Percentiles rank a stretch among this genome's conserved stretches.
Evolutionary conservation across 495 filamentous ascomycete genomes (phyloP).

Genomic region (Tuber indicum): DNA sequence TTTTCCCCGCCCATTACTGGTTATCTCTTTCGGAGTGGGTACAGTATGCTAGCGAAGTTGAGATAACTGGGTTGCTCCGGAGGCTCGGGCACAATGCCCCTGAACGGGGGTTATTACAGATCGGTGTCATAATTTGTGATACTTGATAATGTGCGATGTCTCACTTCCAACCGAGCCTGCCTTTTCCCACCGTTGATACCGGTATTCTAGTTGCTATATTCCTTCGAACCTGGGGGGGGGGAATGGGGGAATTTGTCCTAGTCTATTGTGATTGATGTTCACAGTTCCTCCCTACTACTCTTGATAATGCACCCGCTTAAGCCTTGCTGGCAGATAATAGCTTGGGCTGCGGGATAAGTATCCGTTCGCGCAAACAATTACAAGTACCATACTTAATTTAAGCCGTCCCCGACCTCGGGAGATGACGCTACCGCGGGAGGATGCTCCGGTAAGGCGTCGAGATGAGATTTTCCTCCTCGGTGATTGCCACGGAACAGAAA

Average conservation of each 20-base stretch:
- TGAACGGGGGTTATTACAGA: background rate
- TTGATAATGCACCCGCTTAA: background rate
- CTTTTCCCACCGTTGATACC: background rate
- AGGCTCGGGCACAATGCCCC: background rate
- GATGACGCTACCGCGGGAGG: too few relatives aligned
- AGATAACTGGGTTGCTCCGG: background rate
- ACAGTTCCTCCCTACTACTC: background rate
- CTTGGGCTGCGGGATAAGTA: background rate
- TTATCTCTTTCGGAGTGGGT: background rate
- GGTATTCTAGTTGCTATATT: background rate
- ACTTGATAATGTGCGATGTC: background rate
- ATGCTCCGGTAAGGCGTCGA: too few relatives aligned
- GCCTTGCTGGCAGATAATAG: background rate
- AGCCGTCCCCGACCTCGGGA: too few relatives aligned
- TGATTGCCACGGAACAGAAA: too few relatives aligned
- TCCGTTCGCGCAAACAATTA: too few relatives aligned
- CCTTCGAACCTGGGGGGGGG: background rate
- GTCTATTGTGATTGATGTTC: background rate
- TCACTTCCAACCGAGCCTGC: background rate
- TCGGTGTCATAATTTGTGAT: background rate
- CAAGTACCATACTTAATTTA: too few relatives aligned
- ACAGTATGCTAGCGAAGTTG: too few relatives aligned
- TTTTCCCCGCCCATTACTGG: background rate
- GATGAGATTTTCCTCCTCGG: too few relatives aligned
- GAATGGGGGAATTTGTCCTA: background rate